A percentile compares a stretch with the other conserved stretches of the same genome.
phyloP scores from a whole-genome alignment of 768 basidiomycete species.

The Tylopilus felleus region DNA sequence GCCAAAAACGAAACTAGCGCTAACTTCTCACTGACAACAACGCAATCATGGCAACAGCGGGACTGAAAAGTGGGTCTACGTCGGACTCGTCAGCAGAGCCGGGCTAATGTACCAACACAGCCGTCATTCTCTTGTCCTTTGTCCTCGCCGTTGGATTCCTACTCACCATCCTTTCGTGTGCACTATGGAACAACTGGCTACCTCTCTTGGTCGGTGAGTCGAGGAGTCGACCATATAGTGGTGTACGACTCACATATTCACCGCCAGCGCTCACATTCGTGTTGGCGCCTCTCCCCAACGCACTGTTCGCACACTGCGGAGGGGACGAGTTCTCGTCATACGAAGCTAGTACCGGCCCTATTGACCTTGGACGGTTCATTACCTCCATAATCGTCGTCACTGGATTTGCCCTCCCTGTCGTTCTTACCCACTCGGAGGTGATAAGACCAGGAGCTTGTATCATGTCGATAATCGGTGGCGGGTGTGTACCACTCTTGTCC shows the following conservation, averaged over 20 bases:
- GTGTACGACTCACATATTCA: not conserved
- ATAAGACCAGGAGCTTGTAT: constrained; percentile 80
- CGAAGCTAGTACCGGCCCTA: constrained; percentile 63
- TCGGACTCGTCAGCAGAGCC: not conserved
- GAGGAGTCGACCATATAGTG: not conserved
- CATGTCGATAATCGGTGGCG: constrained; percentile 95
- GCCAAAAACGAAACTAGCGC: not conserved
- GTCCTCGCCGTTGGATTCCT: constrained; percentile 97
- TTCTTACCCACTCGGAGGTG: constrained; percentile 88
- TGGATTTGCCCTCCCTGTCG: constrained; percentile 89
- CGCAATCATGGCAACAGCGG: constrained; percentile 60
- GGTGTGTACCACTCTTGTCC: constrained; percentile 37
- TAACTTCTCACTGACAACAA: not conserved
- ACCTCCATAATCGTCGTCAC: constrained; percentile 88
- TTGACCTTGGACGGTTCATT: constrained; percentile 93
- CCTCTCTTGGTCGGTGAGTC: constrained; percentile 90
- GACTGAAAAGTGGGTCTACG: constrained; percentile 59
- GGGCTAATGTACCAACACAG: constrained; percentile 38
- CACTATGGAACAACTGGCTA: constrained; percentile 94
- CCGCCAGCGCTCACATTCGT: constrained; percentile 85
- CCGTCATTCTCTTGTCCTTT: constrained; percentile 95
- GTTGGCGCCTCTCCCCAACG: constrained; percentile 93
- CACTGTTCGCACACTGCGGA: constrained; percentile 89
- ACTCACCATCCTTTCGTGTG: constrained; percentile 95
- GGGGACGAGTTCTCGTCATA: constrained; percentile 83